Conservation (phyloP, 2,329 filamentous ascomycete species). For the Didymella pomorum region DNA sequence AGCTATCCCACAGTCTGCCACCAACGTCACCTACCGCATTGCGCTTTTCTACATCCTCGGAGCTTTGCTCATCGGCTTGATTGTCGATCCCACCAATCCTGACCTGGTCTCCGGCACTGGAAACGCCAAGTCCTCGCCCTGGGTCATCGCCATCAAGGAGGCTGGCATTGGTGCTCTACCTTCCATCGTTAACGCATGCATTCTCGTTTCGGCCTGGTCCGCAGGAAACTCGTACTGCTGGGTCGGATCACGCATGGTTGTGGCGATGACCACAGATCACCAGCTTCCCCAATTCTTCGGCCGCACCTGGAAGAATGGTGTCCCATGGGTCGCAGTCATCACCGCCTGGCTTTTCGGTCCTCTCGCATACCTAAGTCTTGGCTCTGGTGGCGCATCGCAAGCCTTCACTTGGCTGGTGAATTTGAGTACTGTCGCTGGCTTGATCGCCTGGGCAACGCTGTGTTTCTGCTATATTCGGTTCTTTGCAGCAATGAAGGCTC, state of each 20-base stretch:
- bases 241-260: constrained; percentile 34
- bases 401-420: constrained; percentile 77
- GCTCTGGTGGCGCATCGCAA: constrained; percentile 64
- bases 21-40: constrained; percentile 57
- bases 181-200: constrained; percentile 37
- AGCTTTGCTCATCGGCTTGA: constrained; percentile 64
- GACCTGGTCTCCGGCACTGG: constrained; percentile 42
- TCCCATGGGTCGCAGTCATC: constrained; percentile 73
- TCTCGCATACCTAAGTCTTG: constrained; percentile 77
- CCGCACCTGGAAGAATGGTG: constrained; percentile 62
- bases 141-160: constrained; percentile 60
- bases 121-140: constrained; percentile 57
- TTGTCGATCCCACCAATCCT: constrained; percentile 60
- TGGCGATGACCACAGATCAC: constrained; percentile 34
- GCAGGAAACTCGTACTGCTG: constrained; percentile 40
- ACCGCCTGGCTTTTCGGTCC: constrained; percentile 62
- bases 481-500: constrained; percentile 69
- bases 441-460: constrained; percentile 54
- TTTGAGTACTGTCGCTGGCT: constrained; percentile 72
- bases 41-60: constrained; percentile 55
- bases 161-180: constrained; percentile 53
- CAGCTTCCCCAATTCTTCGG: constrained; percentile 37
- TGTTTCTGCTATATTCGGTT: constrained; percentile 75
- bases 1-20: constrained; percentile 68
- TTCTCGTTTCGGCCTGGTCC: constrained; percentile 38